Conservation (phyloP, 169 alveolate genomes). For the Plasmodium fragile region DNA sequence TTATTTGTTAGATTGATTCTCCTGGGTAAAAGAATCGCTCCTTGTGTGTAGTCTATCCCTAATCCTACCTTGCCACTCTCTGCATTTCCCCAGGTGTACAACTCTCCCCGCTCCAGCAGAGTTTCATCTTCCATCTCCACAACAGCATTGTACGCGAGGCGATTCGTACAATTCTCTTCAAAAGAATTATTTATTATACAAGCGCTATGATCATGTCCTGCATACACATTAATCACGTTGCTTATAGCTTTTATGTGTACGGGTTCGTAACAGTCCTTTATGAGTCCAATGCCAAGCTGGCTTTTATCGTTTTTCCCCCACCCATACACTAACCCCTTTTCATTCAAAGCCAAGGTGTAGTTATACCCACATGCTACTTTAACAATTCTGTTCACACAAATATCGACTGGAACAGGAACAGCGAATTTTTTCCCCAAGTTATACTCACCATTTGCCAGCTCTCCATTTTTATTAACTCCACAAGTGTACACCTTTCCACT, state of each 20-base stretch:
- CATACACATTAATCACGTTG: slow-evolving; percentile 87
- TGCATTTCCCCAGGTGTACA: slow-evolving; percentile 92
- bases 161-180: not conserved
- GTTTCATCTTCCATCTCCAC: not conserved
- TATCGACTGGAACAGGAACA: slow-evolving; percentile 29
- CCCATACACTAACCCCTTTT: slow-evolving; percentile 90
- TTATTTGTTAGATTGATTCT: slow-evolving; percentile 79
- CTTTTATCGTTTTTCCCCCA: slow-evolving; percentile 85
- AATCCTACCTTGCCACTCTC: slow-evolving; percentile 91
- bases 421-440: slow-evolving; percentile 59
- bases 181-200: slow-evolving; percentile 81
- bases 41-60: slow-evolving; percentile 83
- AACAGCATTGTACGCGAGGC: no score
- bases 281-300: slow-evolving; percentile 85
- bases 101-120: slow-evolving; percentile 77
- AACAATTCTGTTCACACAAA: slow-evolving; percentile 77
- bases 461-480: slow-evolving; percentile 95
- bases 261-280: slow-evolving; percentile 85
- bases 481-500: slow-evolving; percentile 93
- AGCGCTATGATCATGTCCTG: slow-evolving; percentile 90
- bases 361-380: slow-evolving; percentile 92
- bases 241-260: slow-evolving; percentile 82
- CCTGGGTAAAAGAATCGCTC: slow-evolving; percentile 86
- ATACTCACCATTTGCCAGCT: slow-evolving; percentile 88
- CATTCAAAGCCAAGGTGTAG: slow-evolving; percentile 88